Base-by-base conservation (phyloP, 1,284 basidiomycete species). In the Mycosarcoma mackinlayi region DNA sequence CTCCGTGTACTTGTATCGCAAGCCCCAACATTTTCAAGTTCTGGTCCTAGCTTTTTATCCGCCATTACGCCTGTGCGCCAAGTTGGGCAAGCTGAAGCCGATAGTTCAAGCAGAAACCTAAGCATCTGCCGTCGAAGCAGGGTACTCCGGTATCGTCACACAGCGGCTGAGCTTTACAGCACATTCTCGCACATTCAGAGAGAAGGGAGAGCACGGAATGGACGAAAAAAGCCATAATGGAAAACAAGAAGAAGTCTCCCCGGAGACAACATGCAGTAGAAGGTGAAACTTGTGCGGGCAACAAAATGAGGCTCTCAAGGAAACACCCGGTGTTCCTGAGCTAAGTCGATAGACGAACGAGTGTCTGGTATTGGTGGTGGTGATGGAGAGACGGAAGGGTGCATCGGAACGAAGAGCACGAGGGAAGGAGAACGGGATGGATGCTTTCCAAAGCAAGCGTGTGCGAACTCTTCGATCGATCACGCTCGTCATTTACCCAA, bases 1-100 rank as follows among this genome's bases (percentile, higher is more conserved):
- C 37, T 21, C 27, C 53, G 16, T 46, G 45, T 30, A 47, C 21
- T 47, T 57, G 46, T 48, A 48, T 46, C 31, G 27, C 18, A 31
- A 21, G 14, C 9, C 24, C 8, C 23, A 16, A 27, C 25, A 51
- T 38, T n/a, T 11, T 14, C 8, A 14, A 10, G 14, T 31, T 4
- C 30, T 10, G 14, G 30, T 31, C 30, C 14, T 10, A 10, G 30
- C 14, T 31, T 31, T n/a, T n/a, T n/a, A n/a, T n/a, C n/a, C n/a
- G n/a, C n/a, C n/a, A n/a, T n/a, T n/a, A n/a, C n/a, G n/a, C n/a
- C n/a, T n/a, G n/a, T n/a, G n/a, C n/a, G n/a, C n/a, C n/a, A n/a
- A n/a, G n/a, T n/a, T n/a, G n/a, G n/a, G n/a, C n/a, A n/a, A n/a
- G n/a, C n/a, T n/a, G n/a, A n/a, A n/a, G n/a, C n/a, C n/a, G n/a